phyloP scores from a whole-genome alignment of 805 yeast genomes.

The Candida tallmaniae region DNA sequence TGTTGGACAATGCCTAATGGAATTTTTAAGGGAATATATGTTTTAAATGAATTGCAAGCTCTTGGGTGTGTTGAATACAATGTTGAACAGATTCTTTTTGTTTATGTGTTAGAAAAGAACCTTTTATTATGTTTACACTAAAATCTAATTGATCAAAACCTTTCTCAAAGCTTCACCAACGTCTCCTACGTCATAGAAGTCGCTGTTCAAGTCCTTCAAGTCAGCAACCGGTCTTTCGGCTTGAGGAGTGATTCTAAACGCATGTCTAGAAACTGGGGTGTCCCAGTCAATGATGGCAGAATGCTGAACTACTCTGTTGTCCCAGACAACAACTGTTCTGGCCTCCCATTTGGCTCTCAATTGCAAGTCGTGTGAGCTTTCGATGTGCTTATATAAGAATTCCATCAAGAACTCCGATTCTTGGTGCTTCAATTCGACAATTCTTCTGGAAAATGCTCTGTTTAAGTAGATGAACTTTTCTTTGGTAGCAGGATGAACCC shows the following conservation, averaged over 20 bases:
- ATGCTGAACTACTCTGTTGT: slow-evolving; percentile 67
- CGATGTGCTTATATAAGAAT: slow-evolving; percentile 51
- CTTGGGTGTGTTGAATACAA: too few species aligned
- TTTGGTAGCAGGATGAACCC: slow-evolving; percentile 68
- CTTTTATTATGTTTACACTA: too few species aligned
- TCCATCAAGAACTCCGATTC: slow-evolving; percentile 61
- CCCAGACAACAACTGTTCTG: slow-evolving; percentile 71
- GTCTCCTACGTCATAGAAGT: slow-evolving; percentile 30
- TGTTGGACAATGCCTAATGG: slow-evolving; percentile 72
- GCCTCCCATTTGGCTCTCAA: slow-evolving; percentile 69
- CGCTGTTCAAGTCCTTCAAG: slow-evolving; percentile 35
- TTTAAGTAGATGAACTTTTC: slow-evolving; percentile 56
- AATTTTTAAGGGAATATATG: too few species aligned
- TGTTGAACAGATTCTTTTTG: not conserved
- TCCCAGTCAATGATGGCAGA: slow-evolving; percentile 76
- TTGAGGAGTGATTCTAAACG: slow-evolving; percentile 52
- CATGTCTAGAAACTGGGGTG: slow-evolving; percentile 64
- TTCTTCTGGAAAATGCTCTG: slow-evolving; percentile 57
- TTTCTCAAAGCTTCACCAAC: slow-evolving; percentile 22
- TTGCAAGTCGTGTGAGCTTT: slow-evolving; percentile 55
- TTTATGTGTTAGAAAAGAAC: not conserved
- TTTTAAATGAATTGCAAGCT: not conserved
- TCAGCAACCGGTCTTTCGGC: slow-evolving; percentile 65
- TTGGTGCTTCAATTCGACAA: slow-evolving; percentile 67
- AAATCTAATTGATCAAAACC: slow-evolving; percentile 10